Conservation (phyloP, 345 rosid species). For the Eucalyptus cladocalyx region DNA sequence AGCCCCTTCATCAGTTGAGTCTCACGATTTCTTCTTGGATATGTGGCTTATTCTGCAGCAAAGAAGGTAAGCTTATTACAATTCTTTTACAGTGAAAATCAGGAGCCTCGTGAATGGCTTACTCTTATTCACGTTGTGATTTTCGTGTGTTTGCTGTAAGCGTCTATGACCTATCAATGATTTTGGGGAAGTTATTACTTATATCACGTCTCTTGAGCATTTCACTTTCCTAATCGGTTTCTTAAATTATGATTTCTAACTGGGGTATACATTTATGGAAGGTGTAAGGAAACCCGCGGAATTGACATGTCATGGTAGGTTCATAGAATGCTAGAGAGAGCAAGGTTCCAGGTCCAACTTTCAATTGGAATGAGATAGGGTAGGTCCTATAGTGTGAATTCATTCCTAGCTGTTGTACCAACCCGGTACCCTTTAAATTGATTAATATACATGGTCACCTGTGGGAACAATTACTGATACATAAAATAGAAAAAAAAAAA, state of each 20-base stretch:
- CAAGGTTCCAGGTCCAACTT: neutral
- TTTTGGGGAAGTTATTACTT: neutral
- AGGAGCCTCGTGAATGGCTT: neutral
- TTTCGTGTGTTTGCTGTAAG: neutral
- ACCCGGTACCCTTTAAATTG: neutral
- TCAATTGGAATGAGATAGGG: neutral
- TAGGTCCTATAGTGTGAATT: neutral
- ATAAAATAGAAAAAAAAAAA: neutral
- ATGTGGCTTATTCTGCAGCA: neutral
- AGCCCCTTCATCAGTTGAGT: neutral
- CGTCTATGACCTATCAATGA: neutral
- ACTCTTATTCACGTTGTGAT: neutral
- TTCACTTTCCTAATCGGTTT: neutral
- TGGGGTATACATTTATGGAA: neutral
- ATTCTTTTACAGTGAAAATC: neutral
- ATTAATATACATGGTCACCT: neutral
- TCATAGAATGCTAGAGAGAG: neutral
- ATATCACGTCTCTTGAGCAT: neutral
- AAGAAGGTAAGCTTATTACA: neutral
- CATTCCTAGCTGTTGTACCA: neutral
- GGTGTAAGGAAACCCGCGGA: neutral
- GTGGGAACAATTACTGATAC: neutral
- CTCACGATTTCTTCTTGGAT: neutral
- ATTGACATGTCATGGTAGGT: neutral
- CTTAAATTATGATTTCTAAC: neutral